Evolutionary conservation across 768 basidiomycete species (phyloP), one percentile per base, ranked within the genome.

Genomic region (Gloeopeniophorella convolvens): DNA sequence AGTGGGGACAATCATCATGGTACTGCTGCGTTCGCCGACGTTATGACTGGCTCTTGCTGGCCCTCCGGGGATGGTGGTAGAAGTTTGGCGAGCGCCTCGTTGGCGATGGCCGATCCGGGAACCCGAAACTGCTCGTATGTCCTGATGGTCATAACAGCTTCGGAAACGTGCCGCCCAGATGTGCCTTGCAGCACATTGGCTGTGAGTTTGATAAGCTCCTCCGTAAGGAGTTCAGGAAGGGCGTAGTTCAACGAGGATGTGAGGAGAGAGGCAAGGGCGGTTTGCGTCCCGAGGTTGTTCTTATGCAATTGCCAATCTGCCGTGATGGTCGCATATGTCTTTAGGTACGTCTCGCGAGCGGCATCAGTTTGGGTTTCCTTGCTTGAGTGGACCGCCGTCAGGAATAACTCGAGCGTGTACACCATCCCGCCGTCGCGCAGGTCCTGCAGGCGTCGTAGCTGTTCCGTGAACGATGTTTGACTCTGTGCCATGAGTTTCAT

Each of bases 261-360:
- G n/a, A 58, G 40, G 59, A 53, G 12, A 66, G 65, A 13, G 59
- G 65, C 1, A 50, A 50, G 2, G 61, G 56, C 3, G 52, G 60
- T 36, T 30, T 48, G 46, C 32, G 36, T 39, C 13, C 35, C 46
- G 8, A n/a, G 26, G 3, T 10, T 16, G 3, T 47, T 47, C 11
- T 36, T 24, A 27, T 23, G 16, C 11, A 2, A 11, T 15, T 10
- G 3, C 46, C 46, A 48, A 16, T 39, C 24, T 3, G 46, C 46
- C 9, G 36, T 48, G n/a, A 48, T 28, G 15, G 21, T 13, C 20
- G 8, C 18, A 15, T 37, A 26, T n/a, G 46, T 48, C 12, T 26
- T 26, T 23, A 39, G 15, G 20, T 48, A 48, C 15, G 39, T 15
- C 20, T 34, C 27, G 26, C 18, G 35, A 13, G 42, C 16, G 18